Conservation (phyloP, 257 asterid genomes). For the Cordia subcordata region DNA sequence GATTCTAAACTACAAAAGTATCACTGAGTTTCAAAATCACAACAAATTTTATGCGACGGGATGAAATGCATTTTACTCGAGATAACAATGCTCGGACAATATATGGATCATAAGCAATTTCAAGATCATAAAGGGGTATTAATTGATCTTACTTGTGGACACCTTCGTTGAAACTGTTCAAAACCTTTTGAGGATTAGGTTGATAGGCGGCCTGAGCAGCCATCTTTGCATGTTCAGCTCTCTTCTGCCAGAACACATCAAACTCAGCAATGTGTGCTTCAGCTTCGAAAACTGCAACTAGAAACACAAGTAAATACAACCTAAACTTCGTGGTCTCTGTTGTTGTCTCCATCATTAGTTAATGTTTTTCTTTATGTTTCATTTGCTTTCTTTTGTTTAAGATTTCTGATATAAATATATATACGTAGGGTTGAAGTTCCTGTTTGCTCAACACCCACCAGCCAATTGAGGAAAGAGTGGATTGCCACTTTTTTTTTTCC, state of each 20-base stretch:
- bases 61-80: no score
- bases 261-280: slow-evolving; percentile 14
- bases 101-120: not conserved
- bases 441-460: no score
- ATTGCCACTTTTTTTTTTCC: no score
- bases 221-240: slow-evolving; percentile 16
- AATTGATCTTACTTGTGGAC: slow-evolving; percentile 14
- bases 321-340: not conserved
- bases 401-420: no score
- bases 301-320: slow-evolving; percentile 9
- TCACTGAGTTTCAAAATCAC: no score
- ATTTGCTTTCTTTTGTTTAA: not conserved
- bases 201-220: slow-evolving; percentile 17
- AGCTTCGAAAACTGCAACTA: not conserved
- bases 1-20: no score
- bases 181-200: slow-evolving; percentile 12
- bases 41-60: no score
- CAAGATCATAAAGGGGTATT: not conserved
- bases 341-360: not conserved
- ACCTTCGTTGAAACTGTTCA: slow-evolving; percentile 11
- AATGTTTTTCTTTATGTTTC: not conserved
- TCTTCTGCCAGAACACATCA: slow-evolving; percentile 24
- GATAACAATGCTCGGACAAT: no score
- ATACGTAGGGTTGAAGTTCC: no score
- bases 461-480: no score